Evolutionary conservation across 108 stramenopile species (phyloP), one percentile per base, ranked within the genome.

Genomic region (Fragilaria crotonensis): DNA sequence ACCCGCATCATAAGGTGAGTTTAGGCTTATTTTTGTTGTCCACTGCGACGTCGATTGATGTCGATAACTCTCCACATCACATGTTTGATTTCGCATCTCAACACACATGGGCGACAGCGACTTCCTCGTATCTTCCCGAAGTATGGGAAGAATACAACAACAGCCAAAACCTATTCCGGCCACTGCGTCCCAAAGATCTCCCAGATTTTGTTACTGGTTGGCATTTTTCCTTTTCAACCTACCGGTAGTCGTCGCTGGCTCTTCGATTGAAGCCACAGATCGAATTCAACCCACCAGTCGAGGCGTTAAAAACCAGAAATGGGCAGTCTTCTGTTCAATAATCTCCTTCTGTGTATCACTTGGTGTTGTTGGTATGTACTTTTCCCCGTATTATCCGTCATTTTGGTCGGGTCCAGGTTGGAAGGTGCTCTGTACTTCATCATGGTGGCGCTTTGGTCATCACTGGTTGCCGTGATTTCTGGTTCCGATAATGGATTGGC

Each of bases 181-280:
- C n/a, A n/a, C n/a, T n/a, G 4, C 51, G 2, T n/a, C 23, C 3
- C 2, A 52, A 52, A n/a, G 51, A 28, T 71, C 70, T 19, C 71
- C 76, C 17, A 57, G 76, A 20, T 77, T 73, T 46, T 53, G 49
- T 19, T 60, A 60, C 21, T 77, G 76, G 76, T 26, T 65, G 19
- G 59, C 72, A 5, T 71, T 77, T 61, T 66, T 73, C 53, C 36
- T 77, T 19, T 66, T 72, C 33, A 62, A 57, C 49, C 48, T 54
- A 9, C n/a, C n/a, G n/a, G n/a, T n/a, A n/a, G 63, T 77, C 11
- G 68, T 63, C 25, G 30, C 70, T 30, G 71, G 76, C 2, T 65
- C 70, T 14, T 44, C 62, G 25, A 59, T 77, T 29, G 70, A 71
- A 48, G 64, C 76, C 36, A n/a, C n/a, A 26, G 51, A 52, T 52